phyloP scores from a whole-genome alignment of 345 rosid genomes.

The Cardamine occulta region DNA sequence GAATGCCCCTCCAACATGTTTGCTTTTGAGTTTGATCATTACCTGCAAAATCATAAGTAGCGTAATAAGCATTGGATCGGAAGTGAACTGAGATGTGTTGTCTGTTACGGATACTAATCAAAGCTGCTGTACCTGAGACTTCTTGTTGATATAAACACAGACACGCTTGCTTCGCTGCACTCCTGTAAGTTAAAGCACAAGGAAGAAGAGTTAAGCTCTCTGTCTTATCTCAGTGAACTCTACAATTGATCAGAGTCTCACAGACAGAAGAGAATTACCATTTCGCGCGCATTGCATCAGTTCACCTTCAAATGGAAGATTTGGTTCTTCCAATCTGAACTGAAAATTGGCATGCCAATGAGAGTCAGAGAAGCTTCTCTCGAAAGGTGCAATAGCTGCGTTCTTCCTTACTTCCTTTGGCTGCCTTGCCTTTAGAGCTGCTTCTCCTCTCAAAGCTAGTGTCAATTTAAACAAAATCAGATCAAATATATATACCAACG shows the following conservation, averaged over 20 bases:
- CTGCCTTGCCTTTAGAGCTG: conserved; percentile 74
- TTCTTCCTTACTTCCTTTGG: conserved; percentile 88
- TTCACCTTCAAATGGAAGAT: conserved; percentile 43
- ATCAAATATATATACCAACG: conserved; percentile 2
- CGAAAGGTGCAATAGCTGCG: conserved; percentile 82
- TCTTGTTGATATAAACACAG: conserved; percentile 42
- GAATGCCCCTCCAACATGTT: conserved; percentile 49
- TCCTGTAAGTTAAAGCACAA: conserved; percentile 36
- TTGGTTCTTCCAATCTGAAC: conserved; percentile 37
- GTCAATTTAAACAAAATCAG: conserved; percentile 16
- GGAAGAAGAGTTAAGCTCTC: conserved; percentile 18
- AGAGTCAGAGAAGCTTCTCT: conserved; percentile 59
- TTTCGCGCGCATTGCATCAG: conserved; percentile 42
- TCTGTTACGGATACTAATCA: conserved; percentile 17
- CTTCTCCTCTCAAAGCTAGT: conserved; percentile 91
- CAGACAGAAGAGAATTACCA: conserved; percentile 36
- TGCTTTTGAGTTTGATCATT: conserved; percentile 49
- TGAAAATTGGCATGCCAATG: conserved; percentile 48
- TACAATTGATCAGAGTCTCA: neutral
- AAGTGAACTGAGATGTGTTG: conserved; percentile 24
- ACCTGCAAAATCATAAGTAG: conserved; percentile 39
- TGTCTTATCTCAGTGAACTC: conserved; percentile 22
- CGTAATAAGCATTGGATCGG: conserved; percentile 20
- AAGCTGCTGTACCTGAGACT: conserved; percentile 41
- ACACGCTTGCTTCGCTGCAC: conserved; percentile 43